Evolutionary conservation across 768 basidiomycete species (phyloP).

Genomic region (Psilocybe cyanescens): DNA sequence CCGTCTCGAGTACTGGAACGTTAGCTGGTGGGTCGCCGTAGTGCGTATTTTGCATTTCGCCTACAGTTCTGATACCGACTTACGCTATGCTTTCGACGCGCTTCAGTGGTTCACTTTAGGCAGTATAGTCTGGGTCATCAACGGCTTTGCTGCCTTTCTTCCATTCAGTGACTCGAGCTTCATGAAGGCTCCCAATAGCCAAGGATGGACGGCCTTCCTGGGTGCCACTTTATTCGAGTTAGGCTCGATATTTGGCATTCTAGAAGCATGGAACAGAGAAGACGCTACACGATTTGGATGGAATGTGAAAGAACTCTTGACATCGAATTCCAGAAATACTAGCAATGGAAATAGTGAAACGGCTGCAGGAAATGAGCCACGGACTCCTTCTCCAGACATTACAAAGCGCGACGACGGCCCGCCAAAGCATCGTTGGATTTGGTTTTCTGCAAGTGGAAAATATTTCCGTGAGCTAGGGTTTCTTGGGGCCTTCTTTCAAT

Average conservation of each 20-base stretch:
- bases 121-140: constrained; percentile 55
- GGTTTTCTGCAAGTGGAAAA: constrained; percentile 40
- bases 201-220: constrained; percentile 54
- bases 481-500: constrained; percentile 52
- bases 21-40: constrained; percentile 48
- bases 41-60: constrained; percentile 23
- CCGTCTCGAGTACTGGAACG: constrained; percentile 45
- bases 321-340: not conserved
- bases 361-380: not conserved
- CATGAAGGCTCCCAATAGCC: constrained; percentile 31
- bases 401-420: not conserved
- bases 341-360: not conserved
- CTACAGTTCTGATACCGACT: not conserved
- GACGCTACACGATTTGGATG: constrained; percentile 18
- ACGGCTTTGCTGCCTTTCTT: constrained; percentile 58
- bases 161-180: constrained; percentile 40
- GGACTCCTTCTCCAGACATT: not conserved
- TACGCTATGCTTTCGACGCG: not conserved
- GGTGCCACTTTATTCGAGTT: constrained; percentile 66
- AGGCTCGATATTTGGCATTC: constrained; percentile 54
- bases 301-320: constrained; percentile 17
- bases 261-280: constrained; percentile 57
- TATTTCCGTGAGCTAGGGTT: constrained; percentile 51
- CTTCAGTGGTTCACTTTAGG: constrained; percentile 44
- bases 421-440: constrained; percentile 30